phyloP scores from a whole-genome alignment of 2,329 filamentous ascomycete genomes.

The Alternaria sp. region DNA sequence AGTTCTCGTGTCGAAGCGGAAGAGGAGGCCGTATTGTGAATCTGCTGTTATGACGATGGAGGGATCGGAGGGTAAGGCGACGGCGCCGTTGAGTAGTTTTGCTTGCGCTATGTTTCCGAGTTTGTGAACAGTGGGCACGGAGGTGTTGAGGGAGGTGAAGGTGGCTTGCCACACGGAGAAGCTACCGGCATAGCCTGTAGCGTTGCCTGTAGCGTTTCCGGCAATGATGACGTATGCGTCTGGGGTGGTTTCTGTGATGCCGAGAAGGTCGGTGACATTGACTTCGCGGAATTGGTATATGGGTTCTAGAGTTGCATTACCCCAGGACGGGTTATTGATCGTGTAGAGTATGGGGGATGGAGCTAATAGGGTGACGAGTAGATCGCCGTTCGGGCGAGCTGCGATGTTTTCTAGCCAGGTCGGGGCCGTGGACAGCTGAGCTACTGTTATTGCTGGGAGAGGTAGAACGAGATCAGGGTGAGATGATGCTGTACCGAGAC shows the following conservation, averaged over 20 bases:
- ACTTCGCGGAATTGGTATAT: slow-evolving; percentile 13
- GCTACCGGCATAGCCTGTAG: slow-evolving; percentile 16
- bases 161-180: slow-evolving; percentile 16
- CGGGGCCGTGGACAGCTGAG: slow-evolving; percentile 11
- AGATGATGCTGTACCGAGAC: background rate
- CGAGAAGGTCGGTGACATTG: slow-evolving; percentile 19
- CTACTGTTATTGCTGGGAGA: slow-evolving; percentile 13
- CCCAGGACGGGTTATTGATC: background rate
- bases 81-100: slow-evolving; percentile 7
- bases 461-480: background rate
- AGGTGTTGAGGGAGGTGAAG: background rate
- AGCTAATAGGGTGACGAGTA: slow-evolving; percentile 6
- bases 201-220: slow-evolving; percentile 20
- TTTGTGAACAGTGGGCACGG: slow-evolving; percentile 5
- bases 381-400: slow-evolving; percentile 18
- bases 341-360: background rate
- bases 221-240: slow-evolving; percentile 20
- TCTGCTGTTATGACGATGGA: background rate
- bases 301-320: slow-evolving; percentile 11
- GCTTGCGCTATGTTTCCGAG: slow-evolving; percentile 17
- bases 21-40: background rate
- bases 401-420: slow-evolving; percentile 23
- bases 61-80: background rate
- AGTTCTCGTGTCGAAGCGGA: background rate
- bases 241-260: slow-evolving; percentile 18